A percentile compares a stretch with the other conserved stretches of the same genome.
phyloP scores from a whole-genome alignment of 2,329 filamentous ascomycete species.

The Diplocarpon mali region DNA sequence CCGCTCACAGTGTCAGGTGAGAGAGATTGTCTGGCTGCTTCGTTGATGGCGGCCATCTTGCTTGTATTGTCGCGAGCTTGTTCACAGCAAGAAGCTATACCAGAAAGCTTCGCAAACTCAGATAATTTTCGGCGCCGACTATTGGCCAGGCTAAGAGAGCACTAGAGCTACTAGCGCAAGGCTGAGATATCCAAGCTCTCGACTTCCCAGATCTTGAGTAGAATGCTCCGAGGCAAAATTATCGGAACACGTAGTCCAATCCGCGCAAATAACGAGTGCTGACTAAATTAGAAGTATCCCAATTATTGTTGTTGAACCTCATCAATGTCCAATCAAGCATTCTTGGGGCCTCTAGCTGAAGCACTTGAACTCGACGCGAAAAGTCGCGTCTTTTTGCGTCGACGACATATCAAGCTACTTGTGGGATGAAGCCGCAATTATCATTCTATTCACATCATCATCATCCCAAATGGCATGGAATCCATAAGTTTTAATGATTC shows the following conservation, averaged over 20 bases:
- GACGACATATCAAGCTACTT: background rate
- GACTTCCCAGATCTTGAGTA: too few species aligned
- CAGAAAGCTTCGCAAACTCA: background rate
- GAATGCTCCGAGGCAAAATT: too few species aligned
- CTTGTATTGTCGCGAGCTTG: background rate
- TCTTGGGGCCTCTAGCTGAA: too few species aligned
- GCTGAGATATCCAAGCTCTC: background rate
- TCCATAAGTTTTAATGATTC: too few species aligned
- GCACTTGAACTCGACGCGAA: background rate
- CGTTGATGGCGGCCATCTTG: constrained; percentile 6
- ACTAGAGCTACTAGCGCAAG: constrained; percentile 1
- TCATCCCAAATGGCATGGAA: background rate
- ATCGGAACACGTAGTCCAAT: too few species aligned
- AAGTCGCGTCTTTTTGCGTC: background rate
- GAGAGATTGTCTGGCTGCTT: constrained; percentile 26
- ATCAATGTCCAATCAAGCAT: background rate
- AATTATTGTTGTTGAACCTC: too few species aligned
- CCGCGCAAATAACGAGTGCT: too few species aligned
- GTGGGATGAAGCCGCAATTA: too few species aligned
- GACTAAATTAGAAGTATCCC: background rate
- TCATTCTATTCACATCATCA: too few species aligned
- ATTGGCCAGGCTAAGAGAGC: constrained; percentile 3
- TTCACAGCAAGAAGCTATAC: background rate
- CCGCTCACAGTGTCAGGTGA: constrained; percentile 8
- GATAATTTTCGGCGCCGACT: background rate